These are phyloP conservation scores for Lactifluus hygrophoroides DNA, from an alignment of 768 basidiomycete genomes.

Conservation along the genomic window DNA sequence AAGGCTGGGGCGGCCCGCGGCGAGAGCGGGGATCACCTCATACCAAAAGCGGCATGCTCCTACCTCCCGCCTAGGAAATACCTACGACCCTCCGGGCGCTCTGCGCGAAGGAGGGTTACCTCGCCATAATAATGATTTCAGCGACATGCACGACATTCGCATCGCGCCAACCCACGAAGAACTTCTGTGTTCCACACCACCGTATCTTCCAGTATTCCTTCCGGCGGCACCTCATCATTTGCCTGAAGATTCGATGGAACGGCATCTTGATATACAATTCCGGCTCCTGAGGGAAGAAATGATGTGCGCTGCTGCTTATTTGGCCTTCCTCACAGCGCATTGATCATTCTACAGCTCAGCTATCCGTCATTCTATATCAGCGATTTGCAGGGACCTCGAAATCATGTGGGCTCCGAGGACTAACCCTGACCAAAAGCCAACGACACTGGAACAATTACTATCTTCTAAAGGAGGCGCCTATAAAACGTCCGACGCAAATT, in stretches of 20 bases:
- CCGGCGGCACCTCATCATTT: slow-evolving; percentile 54
- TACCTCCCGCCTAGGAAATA: slow-evolving; percentile 31
- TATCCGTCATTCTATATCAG: slow-evolving; percentile 13
- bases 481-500: slow-evolving; percentile 36
- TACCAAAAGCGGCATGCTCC: slow-evolving; percentile 28
- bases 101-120: slow-evolving; percentile 37
- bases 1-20: background rate
- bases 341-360: slow-evolving; percentile 10
- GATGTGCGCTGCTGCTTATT: slow-evolving; percentile 34
- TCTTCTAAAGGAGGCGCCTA: slow-evolving; percentile 50
- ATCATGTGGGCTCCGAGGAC: slow-evolving; percentile 4
- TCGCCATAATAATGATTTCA: slow-evolving; percentile 60
- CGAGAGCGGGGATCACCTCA: slow-evolving; percentile 2
- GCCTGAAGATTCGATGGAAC: slow-evolving; percentile 48
- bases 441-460: slow-evolving; percentile 38
- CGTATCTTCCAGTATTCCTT: slow-evolving; percentile 55
- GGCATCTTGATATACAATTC: slow-evolving; percentile 66
- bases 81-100: slow-evolving; percentile 47
- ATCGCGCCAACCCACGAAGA: slow-evolving; percentile 64
- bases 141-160: slow-evolving; percentile 46
- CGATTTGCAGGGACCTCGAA: slow-evolving; percentile 13
- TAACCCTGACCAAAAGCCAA: slow-evolving; percentile 21
- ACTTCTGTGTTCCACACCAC: slow-evolving; percentile 37
- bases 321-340: background rate
- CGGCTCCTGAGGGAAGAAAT: slow-evolving; percentile 65